Evolutionary conservation across 495 filamentous ascomycete genomes (phyloP).

Genomic region (Aspergillus cavernicola): DNA sequence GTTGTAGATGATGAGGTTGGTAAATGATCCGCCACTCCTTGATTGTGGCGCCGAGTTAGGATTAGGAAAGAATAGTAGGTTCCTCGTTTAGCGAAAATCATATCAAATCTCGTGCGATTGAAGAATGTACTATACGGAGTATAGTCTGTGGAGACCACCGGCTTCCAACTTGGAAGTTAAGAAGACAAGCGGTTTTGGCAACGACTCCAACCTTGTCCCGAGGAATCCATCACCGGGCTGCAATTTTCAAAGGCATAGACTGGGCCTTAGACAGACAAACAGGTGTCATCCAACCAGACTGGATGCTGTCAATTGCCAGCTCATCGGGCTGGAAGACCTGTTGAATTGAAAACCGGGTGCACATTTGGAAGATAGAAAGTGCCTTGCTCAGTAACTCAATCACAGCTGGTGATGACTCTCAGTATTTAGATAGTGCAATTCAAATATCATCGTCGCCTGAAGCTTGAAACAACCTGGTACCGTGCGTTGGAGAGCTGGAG

Average conservation of each 20-base stretch:
- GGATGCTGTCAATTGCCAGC: background rate
- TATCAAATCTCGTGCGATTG: background rate
- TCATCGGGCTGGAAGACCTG: constrained; percentile 8
- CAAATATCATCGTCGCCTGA: background rate
- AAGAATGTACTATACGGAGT: background rate
- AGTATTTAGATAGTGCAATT: background rate
- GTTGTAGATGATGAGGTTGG: background rate
- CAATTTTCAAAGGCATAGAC: no score
- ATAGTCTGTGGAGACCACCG: no score
- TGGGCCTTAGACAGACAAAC: background rate
- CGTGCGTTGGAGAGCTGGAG: background rate
- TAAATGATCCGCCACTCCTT: constrained; percentile 8
- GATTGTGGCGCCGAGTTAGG: background rate
- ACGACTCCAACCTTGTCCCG: no score
- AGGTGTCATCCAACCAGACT: background rate
- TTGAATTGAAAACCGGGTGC: background rate
- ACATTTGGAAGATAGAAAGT: background rate
- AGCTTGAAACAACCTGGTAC: background rate
- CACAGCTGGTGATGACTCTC: background rate
- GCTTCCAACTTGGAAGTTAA: no score
- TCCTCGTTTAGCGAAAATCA: constrained; percentile 5
- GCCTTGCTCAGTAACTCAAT: background rate
- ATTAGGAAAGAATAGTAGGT: background rate
- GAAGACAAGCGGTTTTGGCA: no score
- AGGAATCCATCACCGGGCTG: no score